Base-by-base conservation (phyloP, 164 flowering plant genomes). In the Aristolochia californica region DNA sequence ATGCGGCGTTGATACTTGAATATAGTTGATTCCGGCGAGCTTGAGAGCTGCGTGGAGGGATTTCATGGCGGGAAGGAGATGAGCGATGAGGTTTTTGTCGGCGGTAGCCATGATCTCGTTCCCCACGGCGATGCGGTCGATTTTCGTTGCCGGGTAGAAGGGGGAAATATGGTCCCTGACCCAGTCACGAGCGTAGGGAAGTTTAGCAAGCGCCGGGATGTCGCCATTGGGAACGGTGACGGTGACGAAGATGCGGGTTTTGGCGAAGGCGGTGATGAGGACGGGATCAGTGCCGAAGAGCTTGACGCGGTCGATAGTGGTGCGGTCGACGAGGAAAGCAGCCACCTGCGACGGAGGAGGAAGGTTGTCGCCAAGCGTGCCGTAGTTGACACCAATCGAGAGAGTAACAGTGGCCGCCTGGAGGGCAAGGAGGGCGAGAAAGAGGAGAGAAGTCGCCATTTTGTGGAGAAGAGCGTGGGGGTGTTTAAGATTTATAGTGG, bases 381-480 rank as follows among this genome's bases (percentile, higher is more conserved):
- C 98, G 62, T 91, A 88, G 87, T 91, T 91, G 21, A 88, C 91
- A 5, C 98, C 98, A 65, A 91, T 75, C 56, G 90, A 64, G 58
- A 58, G 18, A 7, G 50, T 68, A 22, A 72, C 26, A 48, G 72
- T 18, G 59, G 63, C 20, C 58, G 56, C 24, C 38, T 58, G 68
- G 64, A 74, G 60, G 69, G 62, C 48, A 55, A 55, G 30, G 13
- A 54, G 22, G 30, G 57, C 9, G 56, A 61, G 7, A 49, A 64
- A 17, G 17, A 20, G 12, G 20, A 55, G 38, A 16, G 10, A 4
- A 54, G 47, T 48, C 22, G 51, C 54, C 45, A 14, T 26, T n/a
- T n/a, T n/a, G n/a, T n/a, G n/a, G n/a, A n/a, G n/a, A n/a, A n/a
- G n/a, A n/a, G n/a, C n/a, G n/a, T n/a, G n/a, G n/a, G n/a, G n/a